phyloP scores from a whole-genome alignment of 192 early-diverging fungal genomes.

The Podila epigama region DNA sequence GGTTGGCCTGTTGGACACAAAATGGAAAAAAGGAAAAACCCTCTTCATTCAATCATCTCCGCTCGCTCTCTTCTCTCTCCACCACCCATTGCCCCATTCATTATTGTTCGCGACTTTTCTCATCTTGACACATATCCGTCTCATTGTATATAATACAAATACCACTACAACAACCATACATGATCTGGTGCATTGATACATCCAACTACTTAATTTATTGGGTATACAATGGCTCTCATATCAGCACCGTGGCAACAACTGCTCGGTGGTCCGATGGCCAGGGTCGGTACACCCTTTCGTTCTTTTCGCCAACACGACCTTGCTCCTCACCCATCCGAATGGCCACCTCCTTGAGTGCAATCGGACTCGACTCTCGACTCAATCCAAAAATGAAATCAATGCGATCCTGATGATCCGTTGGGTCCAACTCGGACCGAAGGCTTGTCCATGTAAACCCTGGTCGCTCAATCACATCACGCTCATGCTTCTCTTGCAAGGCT shows the following conservation, averaged over 20 bases:
- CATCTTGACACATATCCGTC: too few relatives aligned
- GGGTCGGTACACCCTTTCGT: slow-evolving; percentile 25
- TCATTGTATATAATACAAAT: too few relatives aligned
- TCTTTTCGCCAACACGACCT: slow-evolving; percentile 28
- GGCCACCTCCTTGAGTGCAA: slow-evolving; percentile 40
- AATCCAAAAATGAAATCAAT: slow-evolving; percentile 45
- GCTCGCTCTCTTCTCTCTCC: too few relatives aligned
- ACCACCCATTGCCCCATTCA: too few relatives aligned
- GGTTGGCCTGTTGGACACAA: too few relatives aligned
- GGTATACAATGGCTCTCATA: too few relatives aligned
- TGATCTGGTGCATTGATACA: too few relatives aligned
- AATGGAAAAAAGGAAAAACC: too few relatives aligned
- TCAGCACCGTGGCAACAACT: slow-evolving; percentile 34
- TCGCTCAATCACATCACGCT: slow-evolving; percentile 26
- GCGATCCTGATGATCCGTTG: slow-evolving; percentile 32
- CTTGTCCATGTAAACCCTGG: slow-evolving; percentile 36
- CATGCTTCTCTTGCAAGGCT: slow-evolving; percentile 1
- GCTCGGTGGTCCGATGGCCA: slow-evolving; percentile 48
- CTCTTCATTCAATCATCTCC: too few relatives aligned
- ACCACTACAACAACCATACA: too few relatives aligned
- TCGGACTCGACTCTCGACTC: slow-evolving; percentile 38
- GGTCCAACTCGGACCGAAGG: slow-evolving; percentile 12
- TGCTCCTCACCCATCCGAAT: slow-evolving; percentile 37
- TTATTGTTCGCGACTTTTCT: too few relatives aligned
- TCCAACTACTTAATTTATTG: too few relatives aligned